phyloP scores from a whole-genome alignment of 75 land plant genomes.

The Isoetes taiwanensis region DNA sequence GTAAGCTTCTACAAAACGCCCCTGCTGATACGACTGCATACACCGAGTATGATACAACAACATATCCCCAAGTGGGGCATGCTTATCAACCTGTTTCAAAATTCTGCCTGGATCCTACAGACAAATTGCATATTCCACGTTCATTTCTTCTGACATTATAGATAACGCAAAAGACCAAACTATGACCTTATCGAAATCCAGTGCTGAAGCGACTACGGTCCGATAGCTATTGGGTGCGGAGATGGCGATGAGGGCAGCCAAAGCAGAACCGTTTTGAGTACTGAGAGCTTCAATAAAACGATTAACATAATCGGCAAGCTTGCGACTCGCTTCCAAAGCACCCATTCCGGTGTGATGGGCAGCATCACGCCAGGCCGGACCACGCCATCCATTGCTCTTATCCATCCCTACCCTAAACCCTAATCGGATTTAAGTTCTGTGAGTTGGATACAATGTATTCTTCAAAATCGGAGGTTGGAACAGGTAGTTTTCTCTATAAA shows the following conservation, averaged over 20 bases:
- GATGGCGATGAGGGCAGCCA: constrained; percentile 45
- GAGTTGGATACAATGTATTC: too few species aligned
- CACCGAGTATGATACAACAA: constrained; percentile 43
- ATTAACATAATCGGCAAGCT: constrained; percentile 55
- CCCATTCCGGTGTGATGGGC: too few species aligned
- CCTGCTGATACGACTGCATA: constrained; percentile 41
- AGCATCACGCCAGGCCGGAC: too few species aligned
- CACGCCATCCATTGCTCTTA: too few species aligned
- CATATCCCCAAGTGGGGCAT: constrained; percentile 58
- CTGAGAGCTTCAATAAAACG: constrained; percentile 56
- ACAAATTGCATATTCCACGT: not conserved
- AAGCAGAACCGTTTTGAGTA: constrained; percentile 48
- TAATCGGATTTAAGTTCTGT: too few species aligned
- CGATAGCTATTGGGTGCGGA: constrained; percentile 41
- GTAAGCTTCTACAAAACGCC: constrained; percentile 59
- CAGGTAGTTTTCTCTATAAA: too few species aligned
- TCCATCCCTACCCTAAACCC: too few species aligned
- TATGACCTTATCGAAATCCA: constrained; percentile 51
- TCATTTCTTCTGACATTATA: not conserved
- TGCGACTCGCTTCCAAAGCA: constrained; percentile 69
- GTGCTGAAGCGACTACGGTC: constrained; percentile 43
- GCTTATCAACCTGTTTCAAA: constrained; percentile 48
- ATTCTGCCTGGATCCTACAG: constrained; percentile 52
- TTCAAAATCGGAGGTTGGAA: too few species aligned
- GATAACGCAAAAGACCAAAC: too few species aligned